Evolutionary conservation across 202 grass and related monocot species (phyloP), one percentile per base, ranked within the genome.

Genomic region (Bolboschoenoplectus hybrid): DNA sequence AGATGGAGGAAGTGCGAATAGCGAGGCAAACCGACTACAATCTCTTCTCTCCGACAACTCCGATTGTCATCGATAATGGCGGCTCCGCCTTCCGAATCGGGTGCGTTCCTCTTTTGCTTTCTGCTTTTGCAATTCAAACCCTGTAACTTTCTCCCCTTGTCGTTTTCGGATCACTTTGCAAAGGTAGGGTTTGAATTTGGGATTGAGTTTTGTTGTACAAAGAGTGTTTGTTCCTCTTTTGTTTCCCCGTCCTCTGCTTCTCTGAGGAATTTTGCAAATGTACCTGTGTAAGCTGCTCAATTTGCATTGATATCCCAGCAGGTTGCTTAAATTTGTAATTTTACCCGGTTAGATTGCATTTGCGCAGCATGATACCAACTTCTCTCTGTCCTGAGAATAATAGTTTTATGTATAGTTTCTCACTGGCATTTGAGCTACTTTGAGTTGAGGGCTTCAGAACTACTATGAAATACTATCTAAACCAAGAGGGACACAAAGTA

Each of bases 31-130:
- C 85, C 9, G 97, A 98, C 85, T 99, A 92, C 60, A 85, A 85
- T 5, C 36, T 58, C 74, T 90, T 99, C 90, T 85, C 90, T 36
- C 72, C 85, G 36, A 73, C 89, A 73, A 88, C 86, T 45, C 93
- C 97, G 40, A 99, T 99, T 86, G 93, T 99, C 82, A 94, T 96
- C 84, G 97, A 99, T 89, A 99, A 99, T 85, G 93, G 97, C 16
- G 86, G 90, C 70, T 99, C 92, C 88, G 86, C 89, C 78, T 96
- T 96, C 88, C 92, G 92, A 57, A 94, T 99, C 57, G 97, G 97
- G 97, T 99, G 12, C 52, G 74, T 79, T 36, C 10, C 74, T 60
- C 36, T 55, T 1, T 11, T 41, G 2, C 58, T 79, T 79, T 57
- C 32, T 7, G 88, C 41, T 74, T 85, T 41, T 57, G 19, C 38